Percentiles rank a stretch among this genome's conserved stretches.
Evolutionary conservation across 1,139 yeast species (phyloP).

Genomic region (Meyerozyma guilliermondii): DNA sequence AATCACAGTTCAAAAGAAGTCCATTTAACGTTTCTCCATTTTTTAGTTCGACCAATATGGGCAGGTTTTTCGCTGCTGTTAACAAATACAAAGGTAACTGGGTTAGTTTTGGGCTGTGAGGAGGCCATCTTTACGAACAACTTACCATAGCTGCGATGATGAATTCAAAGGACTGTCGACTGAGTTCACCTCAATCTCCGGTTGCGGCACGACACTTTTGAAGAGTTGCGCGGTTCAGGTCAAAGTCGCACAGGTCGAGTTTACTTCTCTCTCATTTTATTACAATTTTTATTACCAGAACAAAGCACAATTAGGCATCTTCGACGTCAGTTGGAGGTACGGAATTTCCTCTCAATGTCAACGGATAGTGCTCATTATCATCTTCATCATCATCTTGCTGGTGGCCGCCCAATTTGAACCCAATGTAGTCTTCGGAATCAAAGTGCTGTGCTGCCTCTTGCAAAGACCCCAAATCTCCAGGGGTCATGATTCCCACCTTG

Average conservation of each 20-base stretch:
- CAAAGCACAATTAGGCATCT: constrained; percentile 1
- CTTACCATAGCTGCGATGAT: not conserved
- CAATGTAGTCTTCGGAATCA: constrained; percentile 75
- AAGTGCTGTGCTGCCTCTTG: constrained; percentile 78
- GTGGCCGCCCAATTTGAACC: constrained; percentile 64
- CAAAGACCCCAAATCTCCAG: constrained; percentile 95
- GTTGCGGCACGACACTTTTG: not conserved
- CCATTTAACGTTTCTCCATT: constrained; percentile 91
- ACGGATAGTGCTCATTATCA: constrained; percentile 28
- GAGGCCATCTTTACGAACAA: not conserved
- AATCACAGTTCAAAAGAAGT: constrained; percentile 77
- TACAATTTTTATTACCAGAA: not conserved
- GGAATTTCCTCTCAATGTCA: constrained; percentile 42
- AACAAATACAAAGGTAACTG: constrained; percentile 85
- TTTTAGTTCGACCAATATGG: constrained; percentile 84
- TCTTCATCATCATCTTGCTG: constrained; percentile 41
- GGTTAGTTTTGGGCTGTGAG: not conserved
- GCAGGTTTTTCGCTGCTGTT: constrained; percentile 88
- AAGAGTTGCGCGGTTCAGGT: not conserved
- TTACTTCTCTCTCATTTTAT: not conserved
- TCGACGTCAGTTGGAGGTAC: constrained; percentile 27
- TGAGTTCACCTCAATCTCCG: not conserved
- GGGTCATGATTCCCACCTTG: constrained; percentile 74
- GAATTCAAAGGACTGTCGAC: not conserved
- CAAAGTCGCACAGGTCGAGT: too few species aligned